phyloP scores from a whole-genome alignment of 2,329 filamentous ascomycete genomes.

The Aspergillus niger region DNA sequence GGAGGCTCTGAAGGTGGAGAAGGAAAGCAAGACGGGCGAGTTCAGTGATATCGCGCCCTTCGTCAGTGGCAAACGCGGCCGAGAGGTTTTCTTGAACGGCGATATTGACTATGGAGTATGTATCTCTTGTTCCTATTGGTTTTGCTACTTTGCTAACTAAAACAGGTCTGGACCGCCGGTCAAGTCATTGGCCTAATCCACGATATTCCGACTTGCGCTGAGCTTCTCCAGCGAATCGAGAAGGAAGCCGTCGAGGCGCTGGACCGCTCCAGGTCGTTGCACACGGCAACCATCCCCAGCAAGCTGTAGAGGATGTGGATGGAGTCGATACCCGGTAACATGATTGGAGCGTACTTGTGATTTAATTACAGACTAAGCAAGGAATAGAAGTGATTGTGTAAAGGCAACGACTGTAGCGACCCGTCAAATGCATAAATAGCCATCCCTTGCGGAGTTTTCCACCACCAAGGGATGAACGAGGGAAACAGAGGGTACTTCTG shows the following conservation, averaged over 20 bases:
- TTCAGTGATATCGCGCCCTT: constrained; percentile 85
- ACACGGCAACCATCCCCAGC: constrained; percentile 49
- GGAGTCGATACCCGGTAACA: constrained; percentile 1
- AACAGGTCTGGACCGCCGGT: constrained; percentile 90
- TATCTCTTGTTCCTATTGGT: constrained; percentile 36
- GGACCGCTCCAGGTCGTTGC: constrained; percentile 59
- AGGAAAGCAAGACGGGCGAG: constrained; percentile 77
- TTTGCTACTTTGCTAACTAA: constrained; percentile 14
- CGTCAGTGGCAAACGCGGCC: constrained; percentile 86
- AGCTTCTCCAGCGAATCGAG: constrained; percentile 71
- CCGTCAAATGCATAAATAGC: background rate
- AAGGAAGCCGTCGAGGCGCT: constrained; percentile 71
- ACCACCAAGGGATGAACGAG: background rate
- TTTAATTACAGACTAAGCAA: constrained; percentile 7
- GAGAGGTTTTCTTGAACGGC: constrained; percentile 88
- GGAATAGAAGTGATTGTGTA: constrained; percentile 5
- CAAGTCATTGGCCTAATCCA: constrained; percentile 90
- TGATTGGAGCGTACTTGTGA: constrained; percentile 12
- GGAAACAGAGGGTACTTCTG: background rate
- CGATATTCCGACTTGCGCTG: constrained; percentile 76
- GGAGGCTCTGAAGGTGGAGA: constrained; percentile 80
- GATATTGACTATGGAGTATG: constrained; percentile 86
- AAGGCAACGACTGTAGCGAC: background rate
- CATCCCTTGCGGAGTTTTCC: constrained; percentile 3
- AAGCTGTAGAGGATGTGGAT: constrained; percentile 53